Evolutionary conservation across 495 filamentous ascomycete genomes (phyloP), one percentile per base, ranked within the genome.

Genomic region (Trichoderma reesei): DNA sequence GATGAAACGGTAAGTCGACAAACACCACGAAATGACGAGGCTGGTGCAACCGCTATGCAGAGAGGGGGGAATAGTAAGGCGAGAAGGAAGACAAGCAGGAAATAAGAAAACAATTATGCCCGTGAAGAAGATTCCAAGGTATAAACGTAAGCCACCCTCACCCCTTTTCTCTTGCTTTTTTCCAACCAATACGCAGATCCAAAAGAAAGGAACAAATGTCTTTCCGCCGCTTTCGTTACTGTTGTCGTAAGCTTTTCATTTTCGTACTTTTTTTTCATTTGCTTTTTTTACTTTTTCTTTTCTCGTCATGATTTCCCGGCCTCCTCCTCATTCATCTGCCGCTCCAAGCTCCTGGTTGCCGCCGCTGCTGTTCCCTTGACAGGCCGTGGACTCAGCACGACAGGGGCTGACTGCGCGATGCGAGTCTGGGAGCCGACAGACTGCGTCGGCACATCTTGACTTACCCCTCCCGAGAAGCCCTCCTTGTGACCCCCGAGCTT

Each of bases 401-500:
- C 34, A 61, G 59, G 36, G 9, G 20, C 59, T 42, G 59, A 42
- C 59, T 61, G 36, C 34, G 36, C 59, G 13, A 61, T 61, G 34
- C 59, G 59, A 61, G 59, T 61, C 34, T 38, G 39, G 9, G 51
- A 56, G 31, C 20, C 51, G 14, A 14, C 10, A n/a, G 51, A 10
- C 26, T 56, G 51, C 11, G 51, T 56, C 51, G 51, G 34, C 11
- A 34, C n/a, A 10, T 31, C 18, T 33, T 56, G 20, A 11, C 20
- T 34, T 26, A 26, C 34, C 8, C 51, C 31, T 56, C 51, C 18
- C 10, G 36, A 42, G 13, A 61, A 2, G 13, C 33, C 59, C 34
- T 61, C 39, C 59, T 14, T 38, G n/a, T 59, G 65, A 13, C 62
- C 69, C 44, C 73, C 74, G 3, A 83, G 71, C 68, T 71, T 76